Percentiles rank a stretch among this genome's conserved stretches.
Evolutionary conservation across 2,329 filamentous ascomycete genomes (phyloP).

Genomic region (Talaromyces sp.): DNA sequence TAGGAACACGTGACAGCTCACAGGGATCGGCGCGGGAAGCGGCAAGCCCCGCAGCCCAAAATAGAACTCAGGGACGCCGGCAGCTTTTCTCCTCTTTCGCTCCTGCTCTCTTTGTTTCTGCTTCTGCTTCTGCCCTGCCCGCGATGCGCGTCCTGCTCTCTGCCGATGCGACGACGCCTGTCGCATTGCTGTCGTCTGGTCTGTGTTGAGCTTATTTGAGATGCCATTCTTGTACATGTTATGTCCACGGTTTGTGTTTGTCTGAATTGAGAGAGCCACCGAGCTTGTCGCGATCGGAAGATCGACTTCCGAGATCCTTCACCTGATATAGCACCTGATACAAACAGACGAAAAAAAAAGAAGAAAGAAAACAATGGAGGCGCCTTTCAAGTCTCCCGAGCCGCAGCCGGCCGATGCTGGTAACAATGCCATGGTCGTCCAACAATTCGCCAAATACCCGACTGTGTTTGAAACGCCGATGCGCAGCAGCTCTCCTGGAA

Average conservation of each 20-base stretch:
- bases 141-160: neutral
- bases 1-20: too few relatives aligned
- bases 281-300: neutral
- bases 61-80: conserved; percentile 10
- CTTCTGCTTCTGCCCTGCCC: too few relatives aligned
- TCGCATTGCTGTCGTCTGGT: conserved; percentile 3
- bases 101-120: neutral
- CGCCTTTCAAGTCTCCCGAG: conserved; percentile 22
- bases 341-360: neutral
- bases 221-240: neutral
- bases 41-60: conserved; percentile 13
- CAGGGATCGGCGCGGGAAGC: neutral
- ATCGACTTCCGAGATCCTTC: neutral
- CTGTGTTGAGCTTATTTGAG: neutral
- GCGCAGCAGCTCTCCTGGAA: conserved; percentile 33
- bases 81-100: conserved; percentile 1
- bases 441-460: conserved; percentile 36
- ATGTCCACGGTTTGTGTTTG: neutral
- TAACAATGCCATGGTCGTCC: conserved; percentile 26
- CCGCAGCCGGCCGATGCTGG: conserved; percentile 24
- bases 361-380: conserved; percentile 24
- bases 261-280: too few relatives aligned
- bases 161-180: neutral
- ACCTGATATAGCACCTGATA: neutral
- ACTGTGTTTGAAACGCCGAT: conserved; percentile 28